Evolutionary conservation across 495 filamentous ascomycete genomes (phyloP).

Genomic region (Endocarpon pusillum): DNA sequence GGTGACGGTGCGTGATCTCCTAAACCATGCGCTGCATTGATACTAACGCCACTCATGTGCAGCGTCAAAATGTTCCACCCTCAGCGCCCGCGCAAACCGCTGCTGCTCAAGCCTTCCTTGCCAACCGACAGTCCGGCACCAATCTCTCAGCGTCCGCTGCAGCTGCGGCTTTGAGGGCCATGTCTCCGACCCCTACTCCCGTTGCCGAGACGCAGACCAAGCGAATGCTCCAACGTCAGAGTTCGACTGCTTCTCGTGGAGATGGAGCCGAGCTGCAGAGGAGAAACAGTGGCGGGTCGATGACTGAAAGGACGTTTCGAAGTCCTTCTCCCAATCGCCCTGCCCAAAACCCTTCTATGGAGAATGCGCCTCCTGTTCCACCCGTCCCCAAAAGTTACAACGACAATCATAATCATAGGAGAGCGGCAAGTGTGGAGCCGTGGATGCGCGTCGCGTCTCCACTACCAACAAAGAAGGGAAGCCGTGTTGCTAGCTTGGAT

Average conservation of each 20-base stretch:
- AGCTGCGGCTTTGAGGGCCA: constrained; percentile 62
- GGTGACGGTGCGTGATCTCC: too few species aligned
- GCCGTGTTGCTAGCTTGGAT: constrained; percentile 30
- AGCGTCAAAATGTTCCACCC: constrained; percentile 42
- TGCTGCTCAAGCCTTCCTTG: constrained; percentile 64
- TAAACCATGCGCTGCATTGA: too few species aligned
- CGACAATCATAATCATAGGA: constrained; percentile 18
- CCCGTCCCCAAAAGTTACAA: constrained; percentile 37
- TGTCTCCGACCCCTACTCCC: constrained; percentile 54
- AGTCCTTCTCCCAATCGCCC: constrained; percentile 42
- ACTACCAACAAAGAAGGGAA: constrained; percentile 20
- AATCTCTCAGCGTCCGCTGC: constrained; percentile 71
- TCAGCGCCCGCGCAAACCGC: constrained; percentile 56
- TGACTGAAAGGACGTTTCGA: constrained; percentile 75
- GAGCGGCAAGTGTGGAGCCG: constrained; percentile 38
- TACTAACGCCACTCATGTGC: constrained; percentile 6
- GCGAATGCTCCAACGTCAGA: constrained; percentile 55
- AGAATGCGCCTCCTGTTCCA: constrained; percentile 56
- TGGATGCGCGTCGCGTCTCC: constrained; percentile 31
- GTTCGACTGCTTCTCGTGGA: constrained; percentile 49
- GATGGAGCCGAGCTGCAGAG: constrained; percentile 39
- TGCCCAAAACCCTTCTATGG: constrained; percentile 15
- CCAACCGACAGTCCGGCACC: constrained; percentile 40
- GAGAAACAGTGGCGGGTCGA: constrained; percentile 55
- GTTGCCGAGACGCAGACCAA: constrained; percentile 76